Conservation (phyloP, 108 stramenopile genomes). For the Epithemia pelagica region DNA sequence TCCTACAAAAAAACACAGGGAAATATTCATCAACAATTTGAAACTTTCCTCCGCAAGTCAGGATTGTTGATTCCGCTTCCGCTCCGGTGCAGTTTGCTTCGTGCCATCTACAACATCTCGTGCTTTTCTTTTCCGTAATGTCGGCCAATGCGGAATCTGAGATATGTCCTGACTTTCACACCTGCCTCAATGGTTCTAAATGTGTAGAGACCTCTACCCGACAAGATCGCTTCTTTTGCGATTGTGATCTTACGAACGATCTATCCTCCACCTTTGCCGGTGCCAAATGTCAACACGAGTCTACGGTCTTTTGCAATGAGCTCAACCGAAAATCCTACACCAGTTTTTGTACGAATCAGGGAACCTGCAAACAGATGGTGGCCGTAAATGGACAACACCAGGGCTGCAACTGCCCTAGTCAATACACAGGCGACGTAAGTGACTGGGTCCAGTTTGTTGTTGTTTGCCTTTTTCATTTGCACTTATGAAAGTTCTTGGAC, state of each 20-base stretch:
- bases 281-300: background rate
- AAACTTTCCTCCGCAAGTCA: no score
- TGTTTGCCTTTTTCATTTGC: no score
- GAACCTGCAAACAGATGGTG: background rate
- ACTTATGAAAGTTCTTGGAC: no score
- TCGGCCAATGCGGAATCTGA: background rate
- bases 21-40: no score
- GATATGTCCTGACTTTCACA: background rate
- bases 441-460: no score
- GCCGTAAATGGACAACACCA: background rate
- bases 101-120: no score
- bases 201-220: background rate
- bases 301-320: background rate
- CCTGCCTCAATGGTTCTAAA: background rate
- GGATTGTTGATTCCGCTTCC: no score
- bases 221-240: slow-evolving; percentile 2
- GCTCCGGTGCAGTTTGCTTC: no score
- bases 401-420: background rate
- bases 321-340: background rate
- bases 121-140: no score
- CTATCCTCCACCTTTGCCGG: background rate
- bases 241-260: background rate
- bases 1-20: no score
- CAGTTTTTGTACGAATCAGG: background rate
- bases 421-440: background rate